These are phyloP conservation scores for Psilocybe cyanescens DNA, from an alignment of 768 basidiomycete species.

Conservation along the genomic window DNA sequence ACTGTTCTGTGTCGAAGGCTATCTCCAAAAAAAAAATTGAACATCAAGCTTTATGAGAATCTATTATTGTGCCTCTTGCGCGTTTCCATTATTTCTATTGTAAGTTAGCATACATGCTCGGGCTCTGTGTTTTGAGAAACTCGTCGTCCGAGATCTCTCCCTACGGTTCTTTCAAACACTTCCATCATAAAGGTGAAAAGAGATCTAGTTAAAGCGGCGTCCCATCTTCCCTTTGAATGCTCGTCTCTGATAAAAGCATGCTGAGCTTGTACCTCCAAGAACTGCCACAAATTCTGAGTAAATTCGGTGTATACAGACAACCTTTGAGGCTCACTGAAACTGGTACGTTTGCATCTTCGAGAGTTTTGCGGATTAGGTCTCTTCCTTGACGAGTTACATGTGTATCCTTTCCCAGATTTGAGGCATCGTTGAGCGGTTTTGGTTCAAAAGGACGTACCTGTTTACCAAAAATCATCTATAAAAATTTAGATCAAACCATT, in stretches of 20 bases:
- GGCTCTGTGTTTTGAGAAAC: conserved; percentile 46
- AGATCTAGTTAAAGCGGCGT: conserved; percentile 84
- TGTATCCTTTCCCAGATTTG: conserved; percentile 63
- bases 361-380: conserved; percentile 77
- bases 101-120: conserved; percentile 77
- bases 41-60: neutral
- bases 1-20: conserved; percentile 5
- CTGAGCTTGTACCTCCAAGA: conserved; percentile 95
- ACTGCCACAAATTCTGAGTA: conserved; percentile 46
- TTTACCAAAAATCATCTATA: conserved; percentile 93
- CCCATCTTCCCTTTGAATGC: conserved; percentile 92
- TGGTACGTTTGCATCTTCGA: conserved; percentile 80
- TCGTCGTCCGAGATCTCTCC: conserved; percentile 80
- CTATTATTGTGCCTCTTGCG: neutral
- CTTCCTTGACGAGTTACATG: conserved; percentile 90
- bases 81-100: neutral
- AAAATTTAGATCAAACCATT: neutral
- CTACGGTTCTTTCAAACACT: conserved; percentile 88
- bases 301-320: neutral
- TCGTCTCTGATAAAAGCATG: conserved; percentile 97
- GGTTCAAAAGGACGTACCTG: conserved; percentile 53
- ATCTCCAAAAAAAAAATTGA: neutral
- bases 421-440: neutral
- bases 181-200: conserved; percentile 91
- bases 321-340: conserved; percentile 58